phyloP scores from a whole-genome alignment of 352 stramenopile genomes.

The Phytophthora citricola region DNA sequence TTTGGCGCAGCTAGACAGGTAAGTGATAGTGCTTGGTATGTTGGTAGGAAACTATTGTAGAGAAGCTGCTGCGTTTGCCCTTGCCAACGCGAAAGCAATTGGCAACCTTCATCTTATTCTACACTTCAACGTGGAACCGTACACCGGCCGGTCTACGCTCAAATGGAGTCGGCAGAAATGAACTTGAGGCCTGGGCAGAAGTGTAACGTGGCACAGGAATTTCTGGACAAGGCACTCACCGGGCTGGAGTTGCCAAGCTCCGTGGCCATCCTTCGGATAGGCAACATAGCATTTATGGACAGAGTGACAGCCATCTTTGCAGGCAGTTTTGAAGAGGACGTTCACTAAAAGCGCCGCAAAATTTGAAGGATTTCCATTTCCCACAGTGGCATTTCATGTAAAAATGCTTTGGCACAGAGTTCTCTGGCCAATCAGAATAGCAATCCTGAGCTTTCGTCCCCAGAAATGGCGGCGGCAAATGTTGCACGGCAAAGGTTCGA shows the following conservation, averaged over 20 bases:
- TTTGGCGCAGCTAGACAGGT: too few relatives aligned
- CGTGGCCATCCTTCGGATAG: conserved; percentile 2
- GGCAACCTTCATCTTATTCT: conserved; percentile 13
- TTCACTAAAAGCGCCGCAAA: neutral
- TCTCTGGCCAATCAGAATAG: neutral
- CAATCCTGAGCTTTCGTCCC: conserved; percentile 4
- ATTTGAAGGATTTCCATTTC: neutral
- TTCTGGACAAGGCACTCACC: neutral
- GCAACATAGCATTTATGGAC: neutral
- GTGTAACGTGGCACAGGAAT: conserved; percentile 12
- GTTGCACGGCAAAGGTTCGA: neutral
- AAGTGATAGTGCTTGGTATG: too few relatives aligned
- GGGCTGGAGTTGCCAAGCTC: conserved; percentile 4
- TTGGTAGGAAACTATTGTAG: too few relatives aligned
- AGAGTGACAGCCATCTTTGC: neutral
- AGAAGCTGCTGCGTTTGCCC: neutral
- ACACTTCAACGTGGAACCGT: conserved; percentile 22
- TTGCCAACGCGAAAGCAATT: neutral
- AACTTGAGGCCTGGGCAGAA: conserved; percentile 5
- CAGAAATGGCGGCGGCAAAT: conserved; percentile 11
- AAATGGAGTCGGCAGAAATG: conserved; percentile 13
- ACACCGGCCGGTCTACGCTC: neutral
- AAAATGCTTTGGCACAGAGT: neutral
- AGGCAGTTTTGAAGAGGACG: neutral
- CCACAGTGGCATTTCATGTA: conserved; percentile 1